Percentiles rank a stretch among this genome's conserved stretches.
Conservation (phyloP, 257 asterid species). For the Petunia secreta region DNA sequence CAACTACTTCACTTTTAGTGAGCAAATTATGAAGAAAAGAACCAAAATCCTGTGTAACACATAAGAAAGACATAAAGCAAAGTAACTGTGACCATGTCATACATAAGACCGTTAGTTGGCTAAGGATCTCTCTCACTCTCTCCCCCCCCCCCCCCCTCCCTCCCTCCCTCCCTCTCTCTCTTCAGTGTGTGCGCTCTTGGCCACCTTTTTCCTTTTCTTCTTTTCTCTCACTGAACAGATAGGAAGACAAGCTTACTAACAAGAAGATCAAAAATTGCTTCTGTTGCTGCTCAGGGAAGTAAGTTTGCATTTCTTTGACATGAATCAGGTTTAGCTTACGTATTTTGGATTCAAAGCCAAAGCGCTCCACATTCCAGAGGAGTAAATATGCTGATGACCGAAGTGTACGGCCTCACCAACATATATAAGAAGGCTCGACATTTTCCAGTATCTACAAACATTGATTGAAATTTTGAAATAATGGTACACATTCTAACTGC, state of each 20-base stretch:
- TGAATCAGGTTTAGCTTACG: not conserved
- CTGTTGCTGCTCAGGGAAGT: not conserved
- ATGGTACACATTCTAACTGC: not conserved
- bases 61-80: not conserved
- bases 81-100: not conserved
- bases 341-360: not conserved
- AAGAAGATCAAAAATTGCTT: conserved; percentile 16
- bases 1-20: not conserved
- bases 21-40: not conserved
- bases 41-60: not conserved
- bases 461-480: not conserved
- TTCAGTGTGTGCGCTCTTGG: not conserved
- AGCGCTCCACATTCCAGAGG: not conserved
- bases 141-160: too few species aligned
- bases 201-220: not conserved
- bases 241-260: not conserved
- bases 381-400: not conserved
- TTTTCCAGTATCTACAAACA: not conserved
- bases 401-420: not conserved
- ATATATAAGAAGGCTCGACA: not conserved
- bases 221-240: conserved; percentile 7
- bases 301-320: not conserved
- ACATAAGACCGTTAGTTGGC: not conserved
- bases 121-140: not conserved
- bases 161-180: not conserved